Base-by-base conservation (phyloP, 306 rosid genomes). In the Mimosa pudica region DNA sequence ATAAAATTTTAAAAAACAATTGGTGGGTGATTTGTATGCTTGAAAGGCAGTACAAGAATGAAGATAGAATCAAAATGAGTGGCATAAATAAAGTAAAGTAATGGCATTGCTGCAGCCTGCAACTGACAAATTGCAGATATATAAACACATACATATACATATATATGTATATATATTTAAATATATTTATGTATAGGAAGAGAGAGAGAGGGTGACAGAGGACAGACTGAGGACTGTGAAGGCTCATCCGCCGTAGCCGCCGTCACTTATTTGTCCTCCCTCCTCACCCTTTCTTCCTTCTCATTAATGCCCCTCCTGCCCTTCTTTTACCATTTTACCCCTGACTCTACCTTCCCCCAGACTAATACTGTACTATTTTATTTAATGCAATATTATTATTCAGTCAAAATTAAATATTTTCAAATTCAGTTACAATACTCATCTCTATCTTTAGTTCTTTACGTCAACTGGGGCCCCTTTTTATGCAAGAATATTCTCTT, bases 91-190 rank as follows among this genome's bases (percentile, higher is more conserved):
- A 61, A 61, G 67, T 5, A 11, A 30, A 55, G 30, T 55, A 55
- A n/a, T 55, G 36, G 67, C 67, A 18, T 18, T 58, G 64, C 33
- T 58, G 64, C 64, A 30, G 67, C 36, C 67, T 61, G 67, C 38
- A 61, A 61, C 7, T 30, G 57, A 16, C 5, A 51, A 14, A 51
- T 14, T 30, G 38, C 67, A 30, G 41, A 61, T 38, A 38, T 38
- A 38, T 24, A 24, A 24, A 24, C 30, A 24, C 30, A 24, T 24
- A 24, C 30, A 24, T 24, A 24, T 1, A 24, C 1, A 38, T 38
- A 38, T 1, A 38, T 38, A 38, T 38, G 1, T 38, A 5, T 38
- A 38, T 1, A 38, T 38, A 38, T 38, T 3, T 38, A 38, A 38
- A 38, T 3, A 2, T 38, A 38, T 38, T 3, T 38, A 38, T 38